Percentiles rank a stretch among this genome's conserved stretches.
Conservation (phyloP, 768 basidiomycete species). For the Boletellus emodensis region DNA sequence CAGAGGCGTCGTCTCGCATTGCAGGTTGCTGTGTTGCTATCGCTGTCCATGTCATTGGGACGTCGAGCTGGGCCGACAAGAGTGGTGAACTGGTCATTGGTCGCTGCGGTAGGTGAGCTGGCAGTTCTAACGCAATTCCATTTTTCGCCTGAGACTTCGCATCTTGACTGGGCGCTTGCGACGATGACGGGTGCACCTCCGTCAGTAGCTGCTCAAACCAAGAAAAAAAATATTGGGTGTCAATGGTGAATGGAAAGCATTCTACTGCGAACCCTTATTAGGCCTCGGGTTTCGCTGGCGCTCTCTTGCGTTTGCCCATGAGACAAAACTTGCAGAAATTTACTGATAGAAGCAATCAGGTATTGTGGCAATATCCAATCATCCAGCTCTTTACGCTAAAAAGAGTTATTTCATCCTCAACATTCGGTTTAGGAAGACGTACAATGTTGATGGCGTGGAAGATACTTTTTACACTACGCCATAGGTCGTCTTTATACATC, state of each 20-base stretch:
- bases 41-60: slow-evolving; percentile 12
- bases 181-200: slow-evolving; percentile 18
- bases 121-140: slow-evolving; percentile 16
- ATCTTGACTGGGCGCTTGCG: slow-evolving; percentile 15
- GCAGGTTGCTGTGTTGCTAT: slow-evolving; percentile 5
- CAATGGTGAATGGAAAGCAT: slow-evolving; percentile 35
- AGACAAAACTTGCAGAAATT: slow-evolving; percentile 25
- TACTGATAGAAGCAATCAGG: slow-evolving; percentile 35
- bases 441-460: slow-evolving; percentile 23
- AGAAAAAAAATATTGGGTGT: slow-evolving; percentile 38
- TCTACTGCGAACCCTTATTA: slow-evolving; percentile 57
- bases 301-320: slow-evolving; percentile 22
- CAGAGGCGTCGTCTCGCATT: slow-evolving; percentile 11
- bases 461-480: slow-evolving; percentile 23
- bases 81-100: slow-evolving; percentile 12
- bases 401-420: slow-evolving; percentile 24
- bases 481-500: slow-evolving; percentile 19
- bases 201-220: slow-evolving; percentile 44
- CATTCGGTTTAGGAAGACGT: slow-evolving; percentile 13
- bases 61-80: slow-evolving; percentile 12
- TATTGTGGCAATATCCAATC: slow-evolving; percentile 42
- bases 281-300: slow-evolving; percentile 34
- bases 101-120: slow-evolving; percentile 27
- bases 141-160: slow-evolving; percentile 10
- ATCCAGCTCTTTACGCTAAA: slow-evolving; percentile 41